A percentile compares a stretch with the other conserved stretches of the same genome.
phyloP scores from a whole-genome alignment of 2,329 filamentous ascomycete genomes.

The Fusarium protoensiforme region DNA sequence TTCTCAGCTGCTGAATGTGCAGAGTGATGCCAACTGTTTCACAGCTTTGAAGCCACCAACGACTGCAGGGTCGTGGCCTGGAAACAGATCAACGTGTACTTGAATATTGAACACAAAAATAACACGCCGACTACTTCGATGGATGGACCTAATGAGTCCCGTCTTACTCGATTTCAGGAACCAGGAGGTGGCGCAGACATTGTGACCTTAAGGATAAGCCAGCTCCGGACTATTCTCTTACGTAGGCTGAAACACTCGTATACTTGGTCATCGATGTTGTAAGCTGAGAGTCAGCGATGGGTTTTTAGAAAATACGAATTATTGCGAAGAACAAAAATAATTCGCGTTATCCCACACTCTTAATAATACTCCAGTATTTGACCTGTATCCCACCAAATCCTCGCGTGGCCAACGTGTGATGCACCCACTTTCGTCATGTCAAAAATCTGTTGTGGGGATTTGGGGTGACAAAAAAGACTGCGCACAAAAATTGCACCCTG shows the following conservation, averaged over 20 bases:
- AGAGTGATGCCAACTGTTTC: background rate
- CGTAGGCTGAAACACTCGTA: background rate
- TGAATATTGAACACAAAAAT: background rate
- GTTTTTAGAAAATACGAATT: background rate
- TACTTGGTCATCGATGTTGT: background rate
- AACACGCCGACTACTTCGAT: background rate
- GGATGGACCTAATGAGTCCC: background rate
- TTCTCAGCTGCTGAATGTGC: background rate
- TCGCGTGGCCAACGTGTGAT: slow-evolving; percentile 18
- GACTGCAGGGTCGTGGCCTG: slow-evolving; percentile 21
- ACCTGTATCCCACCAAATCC: background rate
- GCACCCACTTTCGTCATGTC: slow-evolving; percentile 39
- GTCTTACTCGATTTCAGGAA: background rate
- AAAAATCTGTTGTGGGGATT: slow-evolving; percentile 40
- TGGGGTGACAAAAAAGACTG: slow-evolving; percentile 10
- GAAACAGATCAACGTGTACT: background rate
- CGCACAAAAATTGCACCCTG: background rate
- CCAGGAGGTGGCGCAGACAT: slow-evolving; percentile 1
- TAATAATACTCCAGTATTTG: background rate
- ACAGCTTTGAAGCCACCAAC: background rate
- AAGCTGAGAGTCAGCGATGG: background rate
- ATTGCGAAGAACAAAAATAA: background rate
- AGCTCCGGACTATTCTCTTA: background rate
- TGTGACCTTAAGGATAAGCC: background rate
- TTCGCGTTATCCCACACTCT: background rate